Conservation (phyloP, 2,329 filamentous ascomycete species). For the Venturia asperata region DNA sequence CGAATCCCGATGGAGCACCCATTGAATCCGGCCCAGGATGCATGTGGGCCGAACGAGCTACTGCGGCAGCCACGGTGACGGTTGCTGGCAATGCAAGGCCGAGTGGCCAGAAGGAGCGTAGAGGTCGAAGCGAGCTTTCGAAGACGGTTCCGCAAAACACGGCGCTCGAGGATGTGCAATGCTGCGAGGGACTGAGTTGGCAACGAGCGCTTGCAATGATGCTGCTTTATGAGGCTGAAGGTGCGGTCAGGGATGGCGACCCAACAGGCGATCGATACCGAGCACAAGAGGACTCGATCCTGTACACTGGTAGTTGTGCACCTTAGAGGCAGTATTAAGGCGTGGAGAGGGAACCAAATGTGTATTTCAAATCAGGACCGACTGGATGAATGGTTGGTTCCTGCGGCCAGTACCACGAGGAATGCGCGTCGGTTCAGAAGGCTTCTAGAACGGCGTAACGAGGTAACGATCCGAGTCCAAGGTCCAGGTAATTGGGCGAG, state of each 20-base stretch:
- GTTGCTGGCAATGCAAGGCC: slow-evolving; percentile 38
- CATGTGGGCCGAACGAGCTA: slow-evolving; percentile 55
- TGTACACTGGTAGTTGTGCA: slow-evolving; percentile 14
- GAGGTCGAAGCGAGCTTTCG: background rate
- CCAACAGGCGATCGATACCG: background rate
- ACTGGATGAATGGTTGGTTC: slow-evolving; percentile 12
- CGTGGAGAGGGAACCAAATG: background rate
- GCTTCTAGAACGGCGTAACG: slow-evolving; percentile 6
- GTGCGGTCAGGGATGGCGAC: background rate
- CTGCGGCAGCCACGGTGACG: slow-evolving; percentile 57
- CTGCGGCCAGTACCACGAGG: slow-evolving; percentile 9
- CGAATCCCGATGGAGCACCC: slow-evolving; percentile 58
- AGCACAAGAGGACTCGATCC: slow-evolving; percentile 13
- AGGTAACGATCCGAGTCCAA: slow-evolving; percentile 14
- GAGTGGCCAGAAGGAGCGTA: slow-evolving; percentile 30
- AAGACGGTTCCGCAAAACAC: slow-evolving; percentile 5
- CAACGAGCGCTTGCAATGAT: slow-evolving; percentile 4
- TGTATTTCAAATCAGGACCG: background rate
- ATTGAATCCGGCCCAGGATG: slow-evolving; percentile 52
- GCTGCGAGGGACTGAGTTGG: background rate
- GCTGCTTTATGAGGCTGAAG: slow-evolving; percentile 14
- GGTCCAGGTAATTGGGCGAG: background rate
- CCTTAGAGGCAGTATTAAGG: slow-evolving; percentile 5
- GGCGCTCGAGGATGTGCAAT: slow-evolving; percentile 1
- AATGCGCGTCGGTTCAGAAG: slow-evolving; percentile 18